Percentiles rank a stretch among this genome's conserved stretches.
Conservation (phyloP, 257 asterid species). For the Fraxinus americana region DNA sequence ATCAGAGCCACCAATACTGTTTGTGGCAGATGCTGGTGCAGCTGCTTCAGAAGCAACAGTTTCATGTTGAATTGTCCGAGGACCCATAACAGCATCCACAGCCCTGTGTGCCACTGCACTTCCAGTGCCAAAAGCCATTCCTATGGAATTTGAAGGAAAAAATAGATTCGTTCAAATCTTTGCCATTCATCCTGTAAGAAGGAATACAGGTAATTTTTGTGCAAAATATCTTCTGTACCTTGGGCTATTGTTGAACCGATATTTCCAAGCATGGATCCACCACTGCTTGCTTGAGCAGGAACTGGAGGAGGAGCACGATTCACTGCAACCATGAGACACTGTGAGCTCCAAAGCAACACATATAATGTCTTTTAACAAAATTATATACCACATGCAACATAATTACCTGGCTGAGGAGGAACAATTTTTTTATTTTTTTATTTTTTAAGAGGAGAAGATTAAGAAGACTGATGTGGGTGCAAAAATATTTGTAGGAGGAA, state of each 20-base stretch:
- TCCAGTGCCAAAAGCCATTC: constrained; percentile 77
- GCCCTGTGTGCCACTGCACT: constrained; percentile 76
- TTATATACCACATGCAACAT: background rate
- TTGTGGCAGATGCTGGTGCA: constrained; percentile 39
- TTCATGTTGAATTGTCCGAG: constrained; percentile 76
- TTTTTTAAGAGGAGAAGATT: background rate
- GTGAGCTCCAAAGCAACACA: constrained; percentile 7
- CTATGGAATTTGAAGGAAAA: constrained; percentile 24
- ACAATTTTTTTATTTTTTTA: too few species aligned
- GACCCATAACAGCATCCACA: constrained; percentile 76
- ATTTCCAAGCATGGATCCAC: constrained; percentile 59
- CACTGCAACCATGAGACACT: constrained; percentile 35
- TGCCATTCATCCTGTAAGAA: background rate
- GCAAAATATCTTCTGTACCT: constrained; percentile 38
- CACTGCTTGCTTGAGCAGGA: constrained; percentile 52
- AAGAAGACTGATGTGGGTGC: background rate
- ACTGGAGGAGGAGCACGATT: constrained; percentile 76
- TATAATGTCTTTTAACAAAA: background rate
- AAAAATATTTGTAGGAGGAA: background rate
- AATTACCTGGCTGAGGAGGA: too few species aligned
- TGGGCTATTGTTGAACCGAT: constrained; percentile 73
- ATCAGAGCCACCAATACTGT: constrained; percentile 45
- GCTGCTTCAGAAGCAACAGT: constrained; percentile 50
- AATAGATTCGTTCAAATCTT: background rate
- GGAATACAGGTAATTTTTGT: background rate